Conservation (phyloP, 2,329 filamentous ascomycete species). For the Colletotrichum simmondsii region DNA sequence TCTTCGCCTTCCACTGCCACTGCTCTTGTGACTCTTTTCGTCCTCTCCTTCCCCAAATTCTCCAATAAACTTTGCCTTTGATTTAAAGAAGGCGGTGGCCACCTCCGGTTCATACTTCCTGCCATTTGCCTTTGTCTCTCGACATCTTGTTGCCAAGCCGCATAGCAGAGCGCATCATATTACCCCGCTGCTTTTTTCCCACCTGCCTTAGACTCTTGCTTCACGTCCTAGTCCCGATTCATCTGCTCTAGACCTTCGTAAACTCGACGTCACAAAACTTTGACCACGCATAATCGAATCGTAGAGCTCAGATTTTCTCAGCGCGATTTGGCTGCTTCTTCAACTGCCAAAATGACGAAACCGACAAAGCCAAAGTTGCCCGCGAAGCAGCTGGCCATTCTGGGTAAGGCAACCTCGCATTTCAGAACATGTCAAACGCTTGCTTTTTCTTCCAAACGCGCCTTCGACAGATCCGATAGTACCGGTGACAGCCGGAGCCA, state of each 20-base stretch:
- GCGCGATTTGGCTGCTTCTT: not conserved
- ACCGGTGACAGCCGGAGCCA: not conserved
- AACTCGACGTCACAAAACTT: not conserved
- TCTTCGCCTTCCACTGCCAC: not conserved
- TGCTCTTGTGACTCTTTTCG: conserved; percentile 30
- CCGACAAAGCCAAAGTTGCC: conserved; percentile 72
- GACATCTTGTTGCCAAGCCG: not conserved
- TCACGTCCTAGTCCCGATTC: not conserved
- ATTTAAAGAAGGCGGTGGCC: conserved; percentile 13
- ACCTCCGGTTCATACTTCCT: not conserved
- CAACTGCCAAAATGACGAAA: conserved; percentile 32
- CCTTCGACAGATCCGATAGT: not conserved
- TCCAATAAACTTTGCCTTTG: conserved; percentile 14
- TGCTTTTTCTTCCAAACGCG: conserved; percentile 7
- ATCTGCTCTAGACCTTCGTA: not conserved
- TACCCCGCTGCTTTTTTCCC: not conserved
- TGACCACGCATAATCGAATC: not conserved
- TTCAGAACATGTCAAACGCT: conserved; percentile 22
- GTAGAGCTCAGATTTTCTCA: not conserved
- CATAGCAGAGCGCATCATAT: not conserved
- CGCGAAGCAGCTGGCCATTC: conserved; percentile 79
- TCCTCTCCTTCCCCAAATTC: conserved; percentile 4
- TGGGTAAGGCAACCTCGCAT: conserved; percentile 66
- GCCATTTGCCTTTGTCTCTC: not conserved
- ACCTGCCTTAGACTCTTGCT: not conserved